Conservation (phyloP, 352 stramenopile genomes). For the Pythium vanterpoolii region DNA sequence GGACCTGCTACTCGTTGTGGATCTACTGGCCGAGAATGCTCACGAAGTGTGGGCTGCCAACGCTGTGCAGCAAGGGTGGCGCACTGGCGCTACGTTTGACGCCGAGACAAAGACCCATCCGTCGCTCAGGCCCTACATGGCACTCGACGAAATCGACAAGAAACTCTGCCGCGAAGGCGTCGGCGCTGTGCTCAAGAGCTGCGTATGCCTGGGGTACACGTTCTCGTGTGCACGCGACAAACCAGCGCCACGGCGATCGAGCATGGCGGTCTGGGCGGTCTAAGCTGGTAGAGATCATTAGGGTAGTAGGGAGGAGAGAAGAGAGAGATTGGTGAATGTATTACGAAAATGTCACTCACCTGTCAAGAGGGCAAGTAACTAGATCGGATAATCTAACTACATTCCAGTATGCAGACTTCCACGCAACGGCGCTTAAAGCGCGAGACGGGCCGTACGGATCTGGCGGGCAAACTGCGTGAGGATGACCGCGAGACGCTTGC, state of each 20-base stretch:
- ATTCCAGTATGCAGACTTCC: too few species aligned
- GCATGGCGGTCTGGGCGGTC: not conserved
- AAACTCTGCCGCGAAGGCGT: conserved; percentile 41
- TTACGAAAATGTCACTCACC: not conserved
- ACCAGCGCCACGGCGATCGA: not conserved
- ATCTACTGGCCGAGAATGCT: conserved; percentile 66
- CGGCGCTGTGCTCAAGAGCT: conserved; percentile 48
- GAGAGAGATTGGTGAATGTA: not conserved
- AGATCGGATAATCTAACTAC: too few species aligned
- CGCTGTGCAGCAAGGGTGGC: conserved; percentile 45
- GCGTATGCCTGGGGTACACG: conserved; percentile 43
- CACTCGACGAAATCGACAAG: conserved; percentile 52
- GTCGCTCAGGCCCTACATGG: conserved; percentile 57
- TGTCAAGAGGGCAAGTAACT: not conserved
- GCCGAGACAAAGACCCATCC: conserved; percentile 41
- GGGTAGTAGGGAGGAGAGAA: not conserved
- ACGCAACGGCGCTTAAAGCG: not conserved
- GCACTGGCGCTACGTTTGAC: conserved; percentile 36
- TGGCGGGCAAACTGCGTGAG: conserved; percentile 26
- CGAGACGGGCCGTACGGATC: conserved; percentile 19
- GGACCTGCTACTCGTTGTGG: conserved; percentile 62
- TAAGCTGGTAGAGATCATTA: not conserved
- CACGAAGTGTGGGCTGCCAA: conserved; percentile 65
- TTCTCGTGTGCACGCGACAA: conserved; percentile 32
- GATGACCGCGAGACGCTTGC: conserved; percentile 31